These are phyloP conservation scores for Ophiostoma australiae DNA, from an alignment of 2,329 filamentous ascomycete genomes.

Conservation along the genomic window DNA sequence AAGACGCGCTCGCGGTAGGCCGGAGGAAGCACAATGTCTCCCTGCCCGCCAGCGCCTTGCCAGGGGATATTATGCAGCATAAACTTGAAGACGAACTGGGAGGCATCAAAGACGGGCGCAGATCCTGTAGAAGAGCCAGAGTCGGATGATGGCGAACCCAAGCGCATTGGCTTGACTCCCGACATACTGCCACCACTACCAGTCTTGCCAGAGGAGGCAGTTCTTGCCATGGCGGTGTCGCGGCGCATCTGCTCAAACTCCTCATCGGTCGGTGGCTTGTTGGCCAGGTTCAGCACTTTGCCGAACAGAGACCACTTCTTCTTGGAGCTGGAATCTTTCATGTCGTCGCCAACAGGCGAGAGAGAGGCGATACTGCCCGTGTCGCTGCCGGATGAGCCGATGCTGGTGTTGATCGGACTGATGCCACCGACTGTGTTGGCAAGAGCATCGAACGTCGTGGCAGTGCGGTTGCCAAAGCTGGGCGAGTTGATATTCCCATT, in stretches of 20 bases:
- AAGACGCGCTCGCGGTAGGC: constrained; percentile 56
- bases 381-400: constrained; percentile 28
- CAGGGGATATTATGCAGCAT: constrained; percentile 51
- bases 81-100: constrained; percentile 68
- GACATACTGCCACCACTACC: constrained; percentile 30
- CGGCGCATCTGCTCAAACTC: constrained; percentile 48
- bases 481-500: neutral
- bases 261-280: constrained; percentile 35
- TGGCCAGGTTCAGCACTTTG: constrained; percentile 53
- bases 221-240: constrained; percentile 46
- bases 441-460: constrained; percentile 23
- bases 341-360: constrained; percentile 21
- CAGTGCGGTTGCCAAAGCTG: constrained; percentile 11
- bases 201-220: constrained; percentile 18
- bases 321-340: constrained; percentile 34
- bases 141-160: constrained; percentile 42
- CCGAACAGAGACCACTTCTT: constrained; percentile 63
- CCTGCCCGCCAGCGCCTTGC: constrained; percentile 28
- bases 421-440: constrained; percentile 15
- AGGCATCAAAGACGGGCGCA: constrained; percentile 50
- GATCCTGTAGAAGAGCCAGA: constrained; percentile 50
- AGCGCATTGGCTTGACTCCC: constrained; percentile 38
- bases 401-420: neutral
- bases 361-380: neutral
- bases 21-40: constrained; percentile 52